Percentiles rank a stretch among this genome's conserved stretches.
Evolutionary conservation across 495 filamentous ascomycete genomes (phyloP).

Genomic region (Cladorrhinum samala): DNA sequence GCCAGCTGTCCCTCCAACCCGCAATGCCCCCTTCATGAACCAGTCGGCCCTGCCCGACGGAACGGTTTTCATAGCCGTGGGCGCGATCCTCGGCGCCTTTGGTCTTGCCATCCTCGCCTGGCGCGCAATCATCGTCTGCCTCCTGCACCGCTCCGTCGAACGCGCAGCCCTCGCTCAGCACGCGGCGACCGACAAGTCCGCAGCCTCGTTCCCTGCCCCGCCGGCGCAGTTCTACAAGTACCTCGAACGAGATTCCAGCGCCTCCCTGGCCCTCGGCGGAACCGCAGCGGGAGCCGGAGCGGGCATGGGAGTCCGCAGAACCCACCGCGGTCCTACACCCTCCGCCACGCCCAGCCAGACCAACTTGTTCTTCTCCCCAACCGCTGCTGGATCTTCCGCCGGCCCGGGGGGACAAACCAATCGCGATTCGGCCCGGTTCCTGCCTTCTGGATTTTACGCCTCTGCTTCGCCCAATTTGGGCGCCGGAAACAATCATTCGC

Average conservation of each 20-base stretch:
- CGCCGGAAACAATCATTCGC: slow-evolving; percentile 25
- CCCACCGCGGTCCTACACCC: slow-evolving; percentile 36
- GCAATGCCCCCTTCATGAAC: slow-evolving; percentile 90
- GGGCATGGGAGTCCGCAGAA: slow-evolving; percentile 29
- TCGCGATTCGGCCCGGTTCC: slow-evolving; percentile 62
- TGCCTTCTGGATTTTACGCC: slow-evolving; percentile 91
- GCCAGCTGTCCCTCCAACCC: slow-evolving; percentile 71
- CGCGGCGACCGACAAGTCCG: slow-evolving; percentile 54
- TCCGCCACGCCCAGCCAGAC: slow-evolving; percentile 44
- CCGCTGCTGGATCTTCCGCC: slow-evolving; percentile 47
- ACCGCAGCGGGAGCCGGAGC: slow-evolving; percentile 18
- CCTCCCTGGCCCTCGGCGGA: slow-evolving; percentile 53
- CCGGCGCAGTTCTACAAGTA: slow-evolving; percentile 52
- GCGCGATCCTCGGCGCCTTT: slow-evolving; percentile 77
- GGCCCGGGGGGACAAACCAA: slow-evolving; percentile 42
- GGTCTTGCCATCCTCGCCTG: slow-evolving; percentile 74
- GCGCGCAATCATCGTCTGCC: slow-evolving; percentile 86
- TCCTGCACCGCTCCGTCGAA: slow-evolving; percentile 81
- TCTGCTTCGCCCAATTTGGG: slow-evolving; percentile 42
- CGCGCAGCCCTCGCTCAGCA: slow-evolving; percentile 70
- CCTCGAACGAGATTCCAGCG: slow-evolving; percentile 50
- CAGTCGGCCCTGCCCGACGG: slow-evolving; percentile 86
- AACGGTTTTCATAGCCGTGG: slow-evolving; percentile 92
- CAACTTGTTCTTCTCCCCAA: slow-evolving; percentile 91
- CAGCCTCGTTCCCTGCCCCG: slow-evolving; percentile 41